phyloP scores from a whole-genome alignment of 78 protist species.

The Dictyostelium discoideum region dicty_2.7 NC_007091.3:606501-607000 shows the following conservation, averaged over 20 bases:
- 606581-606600: slow-evolving; percentile 50
- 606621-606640: slow-evolving; percentile 59
- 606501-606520: slow-evolving; percentile 72
- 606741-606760: slow-evolving; percentile 44
- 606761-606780: background rate
- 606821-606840: too few species aligned
- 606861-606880: too few species aligned
- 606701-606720: slow-evolving; percentile 58
- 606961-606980: too few species aligned
- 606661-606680: slow-evolving; percentile 12
- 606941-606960: too few species aligned
- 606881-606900: too few species aligned
- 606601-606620: slow-evolving; percentile 53
- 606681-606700: background rate
- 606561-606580: slow-evolving; percentile 75
- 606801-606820: background rate
- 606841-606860: too few species aligned
- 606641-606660: slow-evolving; percentile 77
- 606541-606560: slow-evolving; percentile 68
- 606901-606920: too few species aligned
- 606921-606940: too few species aligned
- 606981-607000: too few species aligned
- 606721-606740: slow-evolving; percentile 52
- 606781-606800: background rate
- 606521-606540: slow-evolving; percentile 56